Evolutionary conservation across 306 rosid genomes (phyloP).

Genomic region (Alnus rubra): DNA sequence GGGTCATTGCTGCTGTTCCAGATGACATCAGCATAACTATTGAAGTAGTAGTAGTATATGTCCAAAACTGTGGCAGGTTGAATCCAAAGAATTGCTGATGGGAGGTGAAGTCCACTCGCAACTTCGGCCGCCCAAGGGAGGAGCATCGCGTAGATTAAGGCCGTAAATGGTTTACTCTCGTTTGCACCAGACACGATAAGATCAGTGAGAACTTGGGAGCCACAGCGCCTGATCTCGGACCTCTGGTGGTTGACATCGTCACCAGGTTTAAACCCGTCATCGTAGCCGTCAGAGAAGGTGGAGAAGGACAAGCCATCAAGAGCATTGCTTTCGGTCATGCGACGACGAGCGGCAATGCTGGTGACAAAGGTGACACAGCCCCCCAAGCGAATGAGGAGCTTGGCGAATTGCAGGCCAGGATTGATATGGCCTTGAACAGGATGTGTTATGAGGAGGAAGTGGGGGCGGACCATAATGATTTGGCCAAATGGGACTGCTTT

Average conservation of each 20-base stretch:
- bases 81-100: constrained; percentile 31
- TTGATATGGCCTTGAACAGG: constrained; percentile 55
- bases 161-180: constrained; percentile 35
- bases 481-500: neutral
- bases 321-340: constrained; percentile 17
- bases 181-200: constrained; percentile 19
- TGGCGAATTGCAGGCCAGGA: constrained; percentile 49
- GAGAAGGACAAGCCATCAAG: constrained; percentile 5
- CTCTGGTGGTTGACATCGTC: neutral
- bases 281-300: constrained; percentile 44
- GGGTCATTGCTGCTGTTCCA: neutral
- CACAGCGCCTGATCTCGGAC: constrained; percentile 32
- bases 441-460: constrained; percentile 42
- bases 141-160: constrained; percentile 27
- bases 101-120: constrained; percentile 38
- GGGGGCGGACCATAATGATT: constrained; percentile 16
- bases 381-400: constrained; percentile 29
- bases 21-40: constrained; percentile 23
- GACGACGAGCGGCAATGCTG: constrained; percentile 17
- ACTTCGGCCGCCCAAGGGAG: constrained; percentile 42
- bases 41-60: constrained; percentile 43
- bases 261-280: constrained; percentile 18
- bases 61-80: constrained; percentile 44
- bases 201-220: constrained; percentile 24
- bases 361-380: constrained; percentile 38